Percentiles rank a stretch among this genome's conserved stretches.
Conservation (phyloP, 345 rosid genomes). For the Kernera saxatilis region DNA sequence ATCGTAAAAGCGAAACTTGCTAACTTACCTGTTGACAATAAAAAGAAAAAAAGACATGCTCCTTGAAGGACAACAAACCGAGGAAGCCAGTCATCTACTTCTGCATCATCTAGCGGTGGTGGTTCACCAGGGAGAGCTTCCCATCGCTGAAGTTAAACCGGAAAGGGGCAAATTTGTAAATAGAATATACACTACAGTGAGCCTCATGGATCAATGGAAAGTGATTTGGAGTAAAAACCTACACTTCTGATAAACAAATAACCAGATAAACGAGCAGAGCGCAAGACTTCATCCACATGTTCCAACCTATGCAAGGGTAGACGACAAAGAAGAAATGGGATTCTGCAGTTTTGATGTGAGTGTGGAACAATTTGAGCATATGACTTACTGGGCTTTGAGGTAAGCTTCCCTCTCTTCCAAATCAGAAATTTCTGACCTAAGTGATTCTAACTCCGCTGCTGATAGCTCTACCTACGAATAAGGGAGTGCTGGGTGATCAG, state of each 20-base stretch:
- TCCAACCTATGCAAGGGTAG: constrained; percentile 51
- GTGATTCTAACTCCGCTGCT: constrained; percentile 71
- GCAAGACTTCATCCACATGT: constrained; percentile 83
- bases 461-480: constrained; percentile 59
- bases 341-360: not conserved
- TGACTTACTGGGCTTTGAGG: constrained; percentile 82
- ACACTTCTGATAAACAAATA: constrained; percentile 82
- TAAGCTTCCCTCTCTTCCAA: constrained; percentile 87
- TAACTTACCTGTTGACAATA: constrained; percentile 61
- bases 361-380: not conserved
- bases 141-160: constrained; percentile 63
- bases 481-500: constrained; percentile 6
- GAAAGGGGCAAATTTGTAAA: not conserved
- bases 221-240: constrained; percentile 13
- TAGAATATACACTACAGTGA: not conserved
- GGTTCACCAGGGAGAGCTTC: constrained; percentile 94
- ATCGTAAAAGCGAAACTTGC: not conserved
- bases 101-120: constrained; percentile 81
- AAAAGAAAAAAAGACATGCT: constrained; percentile 72
- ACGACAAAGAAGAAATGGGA: not conserved
- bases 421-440: constrained; percentile 69
- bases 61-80: constrained; percentile 95
- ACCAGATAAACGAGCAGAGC: constrained; percentile 85
- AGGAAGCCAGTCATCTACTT: constrained; percentile 98
- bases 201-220: constrained; percentile 6